Conservation (phyloP, 1,139 yeast genomes). For the Nakaseomyces kungkrabaensis region DNA sequence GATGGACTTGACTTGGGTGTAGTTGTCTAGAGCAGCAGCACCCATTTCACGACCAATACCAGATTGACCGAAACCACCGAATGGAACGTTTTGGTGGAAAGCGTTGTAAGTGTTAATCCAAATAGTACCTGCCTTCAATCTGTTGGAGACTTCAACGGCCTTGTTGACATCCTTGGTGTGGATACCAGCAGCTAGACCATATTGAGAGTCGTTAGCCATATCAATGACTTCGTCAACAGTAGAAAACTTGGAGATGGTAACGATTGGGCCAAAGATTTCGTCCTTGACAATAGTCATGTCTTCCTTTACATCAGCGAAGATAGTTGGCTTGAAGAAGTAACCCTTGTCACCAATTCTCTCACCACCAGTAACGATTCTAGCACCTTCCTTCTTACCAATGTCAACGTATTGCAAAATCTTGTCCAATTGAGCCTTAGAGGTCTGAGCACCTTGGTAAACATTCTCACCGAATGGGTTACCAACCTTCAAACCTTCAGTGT, state of each 20-base stretch:
- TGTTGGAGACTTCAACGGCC: constrained; percentile 49
- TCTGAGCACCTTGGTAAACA: constrained; percentile 58
- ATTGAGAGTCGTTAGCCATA: constrained; percentile 53
- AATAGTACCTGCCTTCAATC: constrained; percentile 60
- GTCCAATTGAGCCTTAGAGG: constrained; percentile 46
- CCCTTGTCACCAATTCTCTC: constrained; percentile 49
- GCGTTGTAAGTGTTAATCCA: constrained; percentile 51
- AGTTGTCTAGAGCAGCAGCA: constrained; percentile 54
- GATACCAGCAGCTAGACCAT: constrained; percentile 68
- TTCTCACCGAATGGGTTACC: constrained; percentile 67
- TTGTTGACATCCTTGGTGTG: constrained; percentile 51
- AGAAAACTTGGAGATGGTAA: constrained; percentile 53
- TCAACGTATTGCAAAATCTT: constrained; percentile 51
- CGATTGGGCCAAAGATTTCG: constrained; percentile 80
- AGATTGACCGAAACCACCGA: constrained; percentile 57
- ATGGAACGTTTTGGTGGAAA: constrained; percentile 46
- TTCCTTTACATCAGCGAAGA: constrained; percentile 63
- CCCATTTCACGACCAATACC: constrained; percentile 74
- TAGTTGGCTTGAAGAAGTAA: constrained; percentile 67
- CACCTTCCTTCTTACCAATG: constrained; percentile 52
- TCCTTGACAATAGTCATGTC: constrained; percentile 59
- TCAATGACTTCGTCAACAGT: constrained; percentile 53
- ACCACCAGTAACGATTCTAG: constrained; percentile 54
- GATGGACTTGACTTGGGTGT: constrained; percentile 56
- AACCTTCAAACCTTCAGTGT: constrained; percentile 55